Evolutionary conservation across 164 flowering plant genomes (phyloP), one percentile per base, ranked within the genome.

Genomic region (Magnolia sinica): DNA sequence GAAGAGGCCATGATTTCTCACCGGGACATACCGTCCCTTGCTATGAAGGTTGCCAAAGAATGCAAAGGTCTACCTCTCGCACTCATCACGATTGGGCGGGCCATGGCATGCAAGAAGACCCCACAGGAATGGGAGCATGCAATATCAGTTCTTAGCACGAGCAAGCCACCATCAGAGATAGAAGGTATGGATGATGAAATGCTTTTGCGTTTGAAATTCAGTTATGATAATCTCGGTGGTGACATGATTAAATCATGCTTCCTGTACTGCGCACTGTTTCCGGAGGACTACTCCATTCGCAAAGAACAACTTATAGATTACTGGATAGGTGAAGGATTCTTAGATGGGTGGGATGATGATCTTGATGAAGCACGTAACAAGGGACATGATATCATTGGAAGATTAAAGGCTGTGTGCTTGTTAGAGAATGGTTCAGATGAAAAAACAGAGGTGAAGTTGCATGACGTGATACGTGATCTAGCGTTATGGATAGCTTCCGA

Each of bases 401-500:
- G 64, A 29, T 50, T 77, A n/a, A 72, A 77, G 65, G 64, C 18
- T 23, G 75, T 65, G 13, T 77, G 79, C 75, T 64, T 77, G 71
- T 52, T 77, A 29, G 79, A 77, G 66, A 67, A 0, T 1, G 29
- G 70, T 50, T 68, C 45, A n/a, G 76, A 50, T 77, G 79, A 55
- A 72, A 68, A 68, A 74, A 68, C 18, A 22, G 2, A 23, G 24
- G 76, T 59, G 7, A 78, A 68, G 72, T 68, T 77, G 67, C 79
- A 77, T 19, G 76, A 77, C 55, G 66, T 77, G 64, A 65, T 72
- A 7, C 76, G 72, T 50, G 71, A 55, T 10, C 9, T 77, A 50
- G 79, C 75, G 14, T 66, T 72, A 20, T 77, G 79, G 79, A 72
- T 77, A 64, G 71, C 79, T n/a, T 77, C 76, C 20, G 55, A 72